Base-by-base conservation (phyloP, 169 alveolate genomes). In the Cystoisospora suis region DNA sequence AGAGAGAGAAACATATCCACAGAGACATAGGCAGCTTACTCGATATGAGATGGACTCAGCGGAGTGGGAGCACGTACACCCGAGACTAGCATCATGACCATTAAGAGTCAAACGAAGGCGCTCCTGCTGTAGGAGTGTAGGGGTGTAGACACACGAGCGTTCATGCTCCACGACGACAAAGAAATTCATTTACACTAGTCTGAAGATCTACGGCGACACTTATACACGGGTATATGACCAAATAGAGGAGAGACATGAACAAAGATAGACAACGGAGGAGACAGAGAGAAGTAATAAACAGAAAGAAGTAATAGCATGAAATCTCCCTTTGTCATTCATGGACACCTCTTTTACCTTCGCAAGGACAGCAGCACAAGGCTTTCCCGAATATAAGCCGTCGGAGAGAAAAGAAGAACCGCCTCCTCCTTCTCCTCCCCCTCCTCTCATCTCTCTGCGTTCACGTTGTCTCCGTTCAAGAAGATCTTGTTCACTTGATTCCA, bases 281-380 rank as follows among this genome's bases (percentile, higher is more conserved):
- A 23, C 12, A 53, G 65, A 15, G 65, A 53, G 29, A 53, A 53
- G 29, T n/a, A n/a, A n/a, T n/a, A n/a, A n/a, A n/a, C n/a, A 53
- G 23, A 53, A 53, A 53, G 65, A 53, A 12, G n/a, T n/a, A n/a
- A n/a, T n/a, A n/a, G n/a, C n/a, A n/a, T n/a, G n/a, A n/a, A n/a
- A n/a, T n/a, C n/a, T n/a, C n/a, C n/a, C n/a, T n/a, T n/a, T n/a
- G 61, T 49, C 61, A 9, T 20, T 20, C n/a, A 49, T 9, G 61
- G 61, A 20, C 61, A 49, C 75, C 34, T 61, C 36, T 7, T 38
- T 5, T 72, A 72, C 83, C 56, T 27, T 72, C 40, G 83, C 83
- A 34, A 72, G 83, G 53, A 72, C 58, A 32, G 56, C 47, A 17
- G 83, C 83, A 40, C 83, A 72, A 5, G 83, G 83, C 20, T 34